Conservation (phyloP, 257 asterid genomes). For the Avicennia marina region DNA sequence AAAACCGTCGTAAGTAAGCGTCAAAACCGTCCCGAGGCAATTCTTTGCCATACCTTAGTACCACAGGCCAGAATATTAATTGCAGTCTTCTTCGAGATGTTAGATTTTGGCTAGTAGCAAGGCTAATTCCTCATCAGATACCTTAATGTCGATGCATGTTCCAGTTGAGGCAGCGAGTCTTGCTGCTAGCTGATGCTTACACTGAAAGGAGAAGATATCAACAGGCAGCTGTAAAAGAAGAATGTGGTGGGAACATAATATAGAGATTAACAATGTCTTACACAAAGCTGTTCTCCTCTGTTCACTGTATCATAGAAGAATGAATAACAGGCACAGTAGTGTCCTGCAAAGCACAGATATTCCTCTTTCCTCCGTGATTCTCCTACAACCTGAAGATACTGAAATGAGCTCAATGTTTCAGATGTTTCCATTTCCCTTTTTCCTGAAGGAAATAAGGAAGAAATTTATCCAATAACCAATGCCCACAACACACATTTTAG, state of each 20-base stretch:
- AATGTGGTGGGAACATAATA: not conserved
- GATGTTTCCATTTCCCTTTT: not conserved
- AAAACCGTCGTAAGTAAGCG: too few relatives aligned
- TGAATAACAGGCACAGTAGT: constrained; percentile 82
- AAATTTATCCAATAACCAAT: not conserved
- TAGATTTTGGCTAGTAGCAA: constrained; percentile 54
- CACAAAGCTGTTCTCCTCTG: constrained; percentile 92
- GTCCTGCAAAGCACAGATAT: constrained; percentile 73
- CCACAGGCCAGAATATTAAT: too few relatives aligned
- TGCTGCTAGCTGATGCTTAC: constrained; percentile 98
- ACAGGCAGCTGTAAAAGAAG: not conserved
- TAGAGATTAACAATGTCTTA: constrained; percentile 28
- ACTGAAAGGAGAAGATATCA: constrained; percentile 32
- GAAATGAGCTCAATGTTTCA: not conserved
- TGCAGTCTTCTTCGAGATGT: too few relatives aligned
- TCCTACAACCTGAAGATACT: constrained; percentile 54
- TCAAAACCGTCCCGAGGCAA: too few relatives aligned
- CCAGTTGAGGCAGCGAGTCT: constrained; percentile 74
- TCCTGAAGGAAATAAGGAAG: not conserved
- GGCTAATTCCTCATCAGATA: constrained; percentile 83
- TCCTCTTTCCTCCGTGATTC: constrained; percentile 86
- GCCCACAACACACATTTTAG: too few relatives aligned
- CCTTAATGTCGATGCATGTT: constrained; percentile 45
- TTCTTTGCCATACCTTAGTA: too few relatives aligned
- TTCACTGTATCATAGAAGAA: constrained; percentile 88